Percentiles rank a stretch among this genome's conserved stretches.
Conservation (phyloP, 2,329 filamentous ascomycete species). For the Saccharata proteae region DNA sequence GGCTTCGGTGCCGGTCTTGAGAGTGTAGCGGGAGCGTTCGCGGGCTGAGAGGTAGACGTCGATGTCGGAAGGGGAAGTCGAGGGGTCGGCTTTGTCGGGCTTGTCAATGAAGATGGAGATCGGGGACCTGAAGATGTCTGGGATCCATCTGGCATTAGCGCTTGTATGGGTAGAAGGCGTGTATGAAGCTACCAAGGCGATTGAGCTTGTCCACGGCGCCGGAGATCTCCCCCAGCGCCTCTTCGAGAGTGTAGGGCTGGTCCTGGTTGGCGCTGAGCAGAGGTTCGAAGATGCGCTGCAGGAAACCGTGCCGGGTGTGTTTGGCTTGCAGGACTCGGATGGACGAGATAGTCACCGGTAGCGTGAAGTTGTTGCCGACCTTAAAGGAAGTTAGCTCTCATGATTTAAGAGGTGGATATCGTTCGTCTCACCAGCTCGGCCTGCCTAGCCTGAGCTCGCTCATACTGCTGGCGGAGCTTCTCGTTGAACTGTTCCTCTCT, state of each 20-base stretch:
- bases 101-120: conserved; percentile 75
- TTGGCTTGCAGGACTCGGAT: conserved; percentile 72
- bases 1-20: conserved; percentile 90
- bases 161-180: not conserved
- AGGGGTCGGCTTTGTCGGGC: conserved; percentile 55
- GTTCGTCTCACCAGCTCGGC: conserved; percentile 47
- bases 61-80: conserved; percentile 62
- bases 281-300: conserved; percentile 69
- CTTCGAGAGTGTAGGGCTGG: conserved; percentile 62
- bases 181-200: conserved; percentile 56
- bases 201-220: conserved; percentile 61
- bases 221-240: conserved; percentile 63
- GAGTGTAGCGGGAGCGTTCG: conserved; percentile 70
- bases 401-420: conserved; percentile 1
- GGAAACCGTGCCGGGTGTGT: conserved; percentile 73
- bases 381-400: conserved; percentile 6
- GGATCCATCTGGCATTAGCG: conserved; percentile 8
- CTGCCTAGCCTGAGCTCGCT: conserved; percentile 51
- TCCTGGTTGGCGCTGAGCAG: conserved; percentile 58
- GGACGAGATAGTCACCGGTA: conserved; percentile 78
- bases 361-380: conserved; percentile 61
- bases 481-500: conserved; percentile 49
- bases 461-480: conserved; percentile 44
- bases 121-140: conserved; percentile 77
- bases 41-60: conserved; percentile 66